phyloP scores from a whole-genome alignment of 306 rosid species.

The Corylus americana region DNA sequence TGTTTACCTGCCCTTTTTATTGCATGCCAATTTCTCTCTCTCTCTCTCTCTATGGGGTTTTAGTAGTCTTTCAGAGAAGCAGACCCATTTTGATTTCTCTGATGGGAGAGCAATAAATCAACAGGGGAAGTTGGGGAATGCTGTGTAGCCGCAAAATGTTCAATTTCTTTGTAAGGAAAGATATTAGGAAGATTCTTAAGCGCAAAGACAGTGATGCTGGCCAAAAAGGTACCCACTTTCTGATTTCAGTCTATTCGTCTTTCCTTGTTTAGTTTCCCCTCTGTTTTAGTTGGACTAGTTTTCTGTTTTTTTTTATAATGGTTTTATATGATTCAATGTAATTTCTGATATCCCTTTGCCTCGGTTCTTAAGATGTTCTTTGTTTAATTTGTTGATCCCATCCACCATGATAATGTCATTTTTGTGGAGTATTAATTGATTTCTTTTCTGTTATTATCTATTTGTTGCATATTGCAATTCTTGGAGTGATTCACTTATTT shows the following conservation, averaged over 20 bases:
- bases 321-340: too few species aligned
- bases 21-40: background rate
- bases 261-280: background rate
- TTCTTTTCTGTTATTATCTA: background rate
- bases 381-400: constrained; percentile 8
- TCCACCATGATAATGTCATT: constrained; percentile 2
- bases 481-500: background rate
- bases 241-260: background rate
- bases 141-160: constrained; percentile 50
- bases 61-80: background rate
- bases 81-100: constrained; percentile 15
- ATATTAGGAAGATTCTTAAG: constrained; percentile 83
- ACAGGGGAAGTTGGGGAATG: background rate
- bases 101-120: background rate
- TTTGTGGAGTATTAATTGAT: background rate
- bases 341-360: background rate
- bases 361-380: constrained; percentile 3
- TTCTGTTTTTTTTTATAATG: background rate
- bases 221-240: constrained; percentile 52
- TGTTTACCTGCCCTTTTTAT: background rate
- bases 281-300: constrained; percentile 5
- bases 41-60: constrained; percentile 16
- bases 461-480: background rate
- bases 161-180: constrained; percentile 63
- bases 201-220: constrained; percentile 98